Evolutionary conservation across 139 green algal genomes (phyloP).

Genomic region (Pedinophyceae sp.): DNA sequence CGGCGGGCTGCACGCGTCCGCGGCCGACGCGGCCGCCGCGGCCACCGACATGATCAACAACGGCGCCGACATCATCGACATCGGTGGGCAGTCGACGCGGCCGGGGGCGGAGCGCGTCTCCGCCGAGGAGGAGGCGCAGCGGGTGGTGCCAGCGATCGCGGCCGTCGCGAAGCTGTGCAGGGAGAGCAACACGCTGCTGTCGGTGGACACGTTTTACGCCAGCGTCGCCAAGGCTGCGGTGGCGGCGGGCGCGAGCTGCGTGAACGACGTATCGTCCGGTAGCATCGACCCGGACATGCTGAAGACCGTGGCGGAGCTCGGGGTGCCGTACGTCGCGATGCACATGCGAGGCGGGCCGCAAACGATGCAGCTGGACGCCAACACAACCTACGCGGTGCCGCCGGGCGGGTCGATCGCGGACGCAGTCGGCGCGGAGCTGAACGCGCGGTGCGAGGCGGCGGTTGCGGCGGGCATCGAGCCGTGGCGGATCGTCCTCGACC

Average conservation of each 20-base stretch:
- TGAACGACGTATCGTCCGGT: slow-evolving; percentile 92
- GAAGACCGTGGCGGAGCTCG: slow-evolving; percentile 44
- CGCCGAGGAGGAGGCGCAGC: slow-evolving; percentile 44
- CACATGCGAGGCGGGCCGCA: slow-evolving; percentile 77
- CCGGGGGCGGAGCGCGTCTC: slow-evolving; percentile 42
- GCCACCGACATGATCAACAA: slow-evolving; percentile 48
- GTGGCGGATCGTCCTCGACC: slow-evolving; percentile 77
- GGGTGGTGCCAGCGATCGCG: slow-evolving; percentile 73
- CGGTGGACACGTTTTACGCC: slow-evolving; percentile 84
- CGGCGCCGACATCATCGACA: slow-evolving; percentile 75
- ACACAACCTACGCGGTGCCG: slow-evolving; percentile 45
- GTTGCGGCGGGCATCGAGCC: slow-evolving; percentile 51
- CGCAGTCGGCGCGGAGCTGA: slow-evolving; percentile 50
- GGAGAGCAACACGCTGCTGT: slow-evolving; percentile 31
- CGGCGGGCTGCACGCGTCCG: slow-evolving; percentile 28
- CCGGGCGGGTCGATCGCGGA: slow-evolving; percentile 40
- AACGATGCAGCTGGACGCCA: slow-evolving; percentile 47
- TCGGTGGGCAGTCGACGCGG: slow-evolving; percentile 88
- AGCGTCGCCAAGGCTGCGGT: slow-evolving; percentile 54
- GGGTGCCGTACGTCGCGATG: slow-evolving; percentile 85
- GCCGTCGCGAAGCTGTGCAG: slow-evolving; percentile 1
- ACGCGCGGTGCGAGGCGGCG: slow-evolving; percentile 25
- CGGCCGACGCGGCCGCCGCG: slow-evolving; percentile 26
- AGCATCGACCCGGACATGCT: slow-evolving; percentile 57
- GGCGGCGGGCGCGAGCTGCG: slow-evolving; percentile 61